Percentiles rank a stretch among this genome's conserved stretches.
phyloP scores from a whole-genome alignment of 2,329 filamentous ascomycete genomes.

The Phaeosphaeria sp. region DNA sequence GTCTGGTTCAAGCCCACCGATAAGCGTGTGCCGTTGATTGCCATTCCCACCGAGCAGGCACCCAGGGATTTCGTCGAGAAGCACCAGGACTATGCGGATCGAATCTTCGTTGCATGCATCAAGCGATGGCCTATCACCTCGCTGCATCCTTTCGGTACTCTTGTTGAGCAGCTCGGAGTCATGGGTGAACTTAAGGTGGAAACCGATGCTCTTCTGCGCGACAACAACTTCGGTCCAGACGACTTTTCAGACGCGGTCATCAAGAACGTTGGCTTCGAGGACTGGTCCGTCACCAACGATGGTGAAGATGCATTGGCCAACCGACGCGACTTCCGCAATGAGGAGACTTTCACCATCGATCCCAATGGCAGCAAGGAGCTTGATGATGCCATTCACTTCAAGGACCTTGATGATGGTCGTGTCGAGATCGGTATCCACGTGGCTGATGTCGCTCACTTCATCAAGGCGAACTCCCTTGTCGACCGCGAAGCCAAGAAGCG shows the following conservation, averaged over 20 bases:
- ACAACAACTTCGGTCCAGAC: slow-evolving; percentile 98
- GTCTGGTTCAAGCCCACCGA: slow-evolving; percentile 99
- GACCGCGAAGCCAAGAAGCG: slow-evolving; percentile 98
- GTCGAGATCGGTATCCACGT: slow-evolving; percentile 96
- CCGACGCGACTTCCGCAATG: slow-evolving; percentile 88
- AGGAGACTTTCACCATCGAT: slow-evolving; percentile 91
- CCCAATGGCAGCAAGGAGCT: slow-evolving; percentile 87
- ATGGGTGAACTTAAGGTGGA: slow-evolving; percentile 98
- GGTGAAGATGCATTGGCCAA: slow-evolving; percentile 74
- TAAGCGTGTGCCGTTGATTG: slow-evolving; percentile 97
- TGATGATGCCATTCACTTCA: slow-evolving; percentile 92
- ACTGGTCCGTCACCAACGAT: slow-evolving; percentile 88
- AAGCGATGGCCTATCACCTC: slow-evolving; percentile 99
- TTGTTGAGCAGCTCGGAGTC: slow-evolving; percentile 94
- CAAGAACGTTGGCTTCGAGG: slow-evolving; percentile 88
- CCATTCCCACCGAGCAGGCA: slow-evolving; percentile 97
- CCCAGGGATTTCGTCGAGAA: slow-evolving; percentile 98
- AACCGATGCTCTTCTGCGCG: slow-evolving; percentile 92
- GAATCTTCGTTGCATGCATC: slow-evolving; percentile 98
- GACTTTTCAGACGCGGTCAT: slow-evolving; percentile 97
- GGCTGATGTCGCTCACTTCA: slow-evolving; percentile 93
- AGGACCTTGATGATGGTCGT: slow-evolving; percentile 80
- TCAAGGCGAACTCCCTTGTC: slow-evolving; percentile 93
- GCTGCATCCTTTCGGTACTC: slow-evolving; percentile 96
- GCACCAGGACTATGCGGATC: slow-evolving; percentile 95